Percentiles rank a stretch among this genome's conserved stretches.
Evolutionary conservation across 2,329 filamentous ascomycete species (phyloP).

Genomic region (Passalora sequoiae): DNA sequence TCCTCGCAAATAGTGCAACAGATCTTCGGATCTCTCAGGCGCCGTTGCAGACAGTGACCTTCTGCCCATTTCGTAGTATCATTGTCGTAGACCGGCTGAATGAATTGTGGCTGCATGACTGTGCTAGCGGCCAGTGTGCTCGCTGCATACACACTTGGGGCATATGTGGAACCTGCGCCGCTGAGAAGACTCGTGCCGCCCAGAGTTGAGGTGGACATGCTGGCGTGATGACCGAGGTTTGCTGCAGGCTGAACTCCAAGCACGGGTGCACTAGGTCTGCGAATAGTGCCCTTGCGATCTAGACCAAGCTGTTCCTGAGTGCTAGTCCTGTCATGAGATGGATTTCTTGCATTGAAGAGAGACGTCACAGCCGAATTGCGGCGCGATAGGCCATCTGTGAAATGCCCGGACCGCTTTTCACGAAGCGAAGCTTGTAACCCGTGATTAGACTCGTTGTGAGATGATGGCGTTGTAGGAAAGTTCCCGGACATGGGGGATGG

Average conservation of each 20-base stretch:
- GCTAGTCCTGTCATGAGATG: constrained; percentile 31
- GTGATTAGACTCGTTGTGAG: constrained; percentile 86
- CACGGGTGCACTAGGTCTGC: constrained; percentile 60
- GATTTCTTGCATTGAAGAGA: constrained; percentile 27
- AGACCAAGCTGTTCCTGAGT: constrained; percentile 58
- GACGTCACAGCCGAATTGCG: constrained; percentile 71
- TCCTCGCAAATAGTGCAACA: constrained; percentile 73
- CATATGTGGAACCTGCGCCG: constrained; percentile 50
- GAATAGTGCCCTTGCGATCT: constrained; percentile 62
- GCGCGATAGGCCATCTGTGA: constrained; percentile 58
- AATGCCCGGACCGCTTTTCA: constrained; percentile 92
- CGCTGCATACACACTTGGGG: constrained; percentile 76
- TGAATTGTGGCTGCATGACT: constrained; percentile 77
- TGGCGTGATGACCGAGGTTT: constrained; percentile 56
- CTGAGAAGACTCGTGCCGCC: constrained; percentile 30
- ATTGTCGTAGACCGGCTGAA: constrained; percentile 72
- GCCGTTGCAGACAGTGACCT: constrained; percentile 72
- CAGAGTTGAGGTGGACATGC: constrained; percentile 64
- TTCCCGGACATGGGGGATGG: constrained; percentile 75
- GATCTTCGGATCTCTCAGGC: constrained; percentile 53
- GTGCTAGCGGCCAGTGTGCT: constrained; percentile 82
- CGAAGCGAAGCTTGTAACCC: constrained; percentile 77
- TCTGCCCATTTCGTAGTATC: constrained; percentile 79
- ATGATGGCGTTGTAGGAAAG: constrained; percentile 77
- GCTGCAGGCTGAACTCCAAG: constrained; percentile 11